Conservation (phyloP, 306 rosid genomes). For the Acacia confusa region DNA sequence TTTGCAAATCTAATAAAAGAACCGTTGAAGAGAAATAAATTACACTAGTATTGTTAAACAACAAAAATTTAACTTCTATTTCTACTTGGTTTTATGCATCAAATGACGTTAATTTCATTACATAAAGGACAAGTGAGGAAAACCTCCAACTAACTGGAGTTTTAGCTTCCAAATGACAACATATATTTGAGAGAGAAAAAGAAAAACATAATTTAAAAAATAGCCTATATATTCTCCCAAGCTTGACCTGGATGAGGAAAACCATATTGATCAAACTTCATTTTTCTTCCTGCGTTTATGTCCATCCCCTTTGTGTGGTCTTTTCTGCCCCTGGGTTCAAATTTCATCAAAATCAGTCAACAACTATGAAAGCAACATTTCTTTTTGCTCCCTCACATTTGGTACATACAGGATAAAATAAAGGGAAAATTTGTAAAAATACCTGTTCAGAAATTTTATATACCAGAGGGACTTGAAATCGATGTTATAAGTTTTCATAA, state of each 20-base stretch:
- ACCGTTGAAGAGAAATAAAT: background rate
- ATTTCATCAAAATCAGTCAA: slow-evolving; percentile 6
- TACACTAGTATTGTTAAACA: background rate
- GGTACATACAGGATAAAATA: background rate
- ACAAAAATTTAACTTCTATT: background rate
- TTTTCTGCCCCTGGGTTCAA: slow-evolving; percentile 50
- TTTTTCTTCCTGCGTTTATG: slow-evolving; percentile 43
- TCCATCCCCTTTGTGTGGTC: slow-evolving; percentile 38
- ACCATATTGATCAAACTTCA: slow-evolving; percentile 28
- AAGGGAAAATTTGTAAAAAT: background rate
- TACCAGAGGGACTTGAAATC: too few relatives aligned
- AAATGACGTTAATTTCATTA: background rate
- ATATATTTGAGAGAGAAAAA: background rate
- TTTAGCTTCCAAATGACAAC: background rate
- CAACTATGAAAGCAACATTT: background rate
- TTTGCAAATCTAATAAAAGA: background rate
- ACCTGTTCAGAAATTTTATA: too few relatives aligned
- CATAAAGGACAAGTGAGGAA: background rate
- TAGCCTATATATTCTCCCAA: background rate
- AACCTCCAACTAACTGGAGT: background rate
- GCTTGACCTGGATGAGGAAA: slow-evolving; percentile 4
- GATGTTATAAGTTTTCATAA: too few relatives aligned
- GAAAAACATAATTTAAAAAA: too few relatives aligned
- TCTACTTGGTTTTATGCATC: background rate
- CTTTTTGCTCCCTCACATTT: background rate